phyloP scores from a whole-genome alignment of 2,329 filamentous ascomycete species.

The Aspergillus novoparasiticus region DNA sequence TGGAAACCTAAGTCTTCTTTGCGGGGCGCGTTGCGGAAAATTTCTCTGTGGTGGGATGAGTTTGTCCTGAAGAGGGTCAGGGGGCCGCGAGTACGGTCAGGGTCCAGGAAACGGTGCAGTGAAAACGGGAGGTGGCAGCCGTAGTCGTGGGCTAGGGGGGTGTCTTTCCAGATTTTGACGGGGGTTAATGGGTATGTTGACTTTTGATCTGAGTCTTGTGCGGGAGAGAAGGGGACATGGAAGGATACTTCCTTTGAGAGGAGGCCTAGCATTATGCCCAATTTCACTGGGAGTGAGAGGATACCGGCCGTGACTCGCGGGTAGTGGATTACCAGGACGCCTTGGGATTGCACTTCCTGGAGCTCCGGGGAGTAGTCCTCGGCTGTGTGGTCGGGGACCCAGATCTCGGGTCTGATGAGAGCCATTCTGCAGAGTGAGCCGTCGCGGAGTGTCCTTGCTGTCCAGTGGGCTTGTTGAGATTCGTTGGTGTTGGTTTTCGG shows the following conservation, averaged over 20 bases:
- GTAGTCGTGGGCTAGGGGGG: slow-evolving; percentile 46
- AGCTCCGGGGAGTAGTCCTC: slow-evolving; percentile 45
- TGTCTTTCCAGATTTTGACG: slow-evolving; percentile 60
- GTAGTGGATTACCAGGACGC: slow-evolving; percentile 56
- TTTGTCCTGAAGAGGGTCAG: slow-evolving; percentile 59
- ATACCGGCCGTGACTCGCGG: slow-evolving; percentile 28
- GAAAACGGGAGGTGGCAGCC: slow-evolving; percentile 48
- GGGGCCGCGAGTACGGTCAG: slow-evolving; percentile 38
- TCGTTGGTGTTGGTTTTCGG: slow-evolving; percentile 22
- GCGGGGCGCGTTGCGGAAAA: slow-evolving; percentile 57
- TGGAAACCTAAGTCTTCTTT: slow-evolving; percentile 56
- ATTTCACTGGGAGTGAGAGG: slow-evolving; percentile 21
- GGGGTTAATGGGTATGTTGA: slow-evolving; percentile 47
- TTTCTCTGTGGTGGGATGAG: slow-evolving; percentile 47
- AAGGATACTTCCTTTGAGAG: slow-evolving; percentile 48
- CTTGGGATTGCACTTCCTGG: slow-evolving; percentile 54
- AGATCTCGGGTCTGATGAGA: slow-evolving; percentile 66
- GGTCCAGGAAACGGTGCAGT: slow-evolving; percentile 50
- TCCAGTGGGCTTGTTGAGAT: slow-evolving; percentile 34
- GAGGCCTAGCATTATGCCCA: slow-evolving; percentile 34
- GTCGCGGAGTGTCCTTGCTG: slow-evolving; percentile 47
- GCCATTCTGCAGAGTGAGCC: slow-evolving; percentile 63
- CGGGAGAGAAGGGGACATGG: slow-evolving; percentile 56
- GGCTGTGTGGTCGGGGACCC: slow-evolving; percentile 55
- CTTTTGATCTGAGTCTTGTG: slow-evolving; percentile 39